Conservation (phyloP, 148 eudicot species). For the Cornus kousa region DNA sequence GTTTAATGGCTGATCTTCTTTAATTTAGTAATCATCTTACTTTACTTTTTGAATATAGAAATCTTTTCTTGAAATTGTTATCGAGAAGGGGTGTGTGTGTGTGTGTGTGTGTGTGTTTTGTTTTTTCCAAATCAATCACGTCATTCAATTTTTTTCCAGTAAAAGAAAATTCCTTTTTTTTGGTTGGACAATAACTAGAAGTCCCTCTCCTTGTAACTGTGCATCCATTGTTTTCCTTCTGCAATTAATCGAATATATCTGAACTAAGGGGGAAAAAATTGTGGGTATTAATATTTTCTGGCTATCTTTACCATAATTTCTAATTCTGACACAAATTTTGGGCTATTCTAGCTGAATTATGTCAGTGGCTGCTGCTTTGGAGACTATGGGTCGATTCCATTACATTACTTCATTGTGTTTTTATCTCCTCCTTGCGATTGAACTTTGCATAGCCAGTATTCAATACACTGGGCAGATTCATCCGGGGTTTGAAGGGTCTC, state of each 20-base stretch:
- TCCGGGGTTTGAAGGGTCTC: conserved; percentile 26
- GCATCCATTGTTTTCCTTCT: background rate
- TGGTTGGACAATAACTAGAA: too few species aligned
- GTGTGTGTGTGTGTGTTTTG: too few species aligned
- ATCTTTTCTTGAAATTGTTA: too few species aligned
- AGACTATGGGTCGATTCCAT: background rate
- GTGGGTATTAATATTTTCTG: background rate
- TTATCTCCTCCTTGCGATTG: conserved; percentile 9
- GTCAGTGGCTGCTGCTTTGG: background rate
- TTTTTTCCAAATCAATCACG: too few species aligned
- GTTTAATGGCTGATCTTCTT: too few species aligned
- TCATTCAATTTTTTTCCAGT: too few species aligned
- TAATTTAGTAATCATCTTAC: too few species aligned
- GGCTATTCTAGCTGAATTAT: background rate
- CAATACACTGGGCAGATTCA: conserved; percentile 14
- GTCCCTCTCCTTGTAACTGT: background rate
- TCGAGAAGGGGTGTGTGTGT: too few species aligned
- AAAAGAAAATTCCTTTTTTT: too few species aligned
- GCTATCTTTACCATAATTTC: background rate
- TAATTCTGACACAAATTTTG: background rate
- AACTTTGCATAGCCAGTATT: conserved; percentile 8
- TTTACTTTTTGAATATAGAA: too few species aligned
- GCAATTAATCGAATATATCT: background rate
- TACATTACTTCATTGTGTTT: conserved; percentile 10
- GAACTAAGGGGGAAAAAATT: background rate